Evolutionary conservation across 371 early-diverging fungal species (phyloP).

Genomic region (Mortierella sp.): DNA sequence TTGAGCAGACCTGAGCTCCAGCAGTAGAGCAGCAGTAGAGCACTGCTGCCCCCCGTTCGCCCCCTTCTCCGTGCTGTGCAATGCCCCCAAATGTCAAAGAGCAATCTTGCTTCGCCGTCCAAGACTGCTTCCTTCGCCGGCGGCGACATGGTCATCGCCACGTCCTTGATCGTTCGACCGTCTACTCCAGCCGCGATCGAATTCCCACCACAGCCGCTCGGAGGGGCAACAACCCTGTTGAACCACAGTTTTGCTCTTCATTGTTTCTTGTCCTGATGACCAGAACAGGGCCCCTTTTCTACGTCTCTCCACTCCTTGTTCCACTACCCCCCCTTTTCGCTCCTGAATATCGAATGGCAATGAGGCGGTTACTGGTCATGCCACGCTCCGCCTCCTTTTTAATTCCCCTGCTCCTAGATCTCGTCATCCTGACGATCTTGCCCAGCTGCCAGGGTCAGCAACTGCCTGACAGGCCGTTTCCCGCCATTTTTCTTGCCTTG

Average conservation of each 20-base stretch:
- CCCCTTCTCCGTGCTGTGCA: no score
- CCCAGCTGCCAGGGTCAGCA: no score
- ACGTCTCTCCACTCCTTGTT: not conserved
- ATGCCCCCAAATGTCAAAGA: no score
- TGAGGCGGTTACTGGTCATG: not conserved
- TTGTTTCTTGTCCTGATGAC: constrained; percentile 16
- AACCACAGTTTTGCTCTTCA: constrained; percentile 7
- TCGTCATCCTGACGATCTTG: not conserved
- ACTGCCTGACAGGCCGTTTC: not conserved
- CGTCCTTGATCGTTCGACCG: no score
- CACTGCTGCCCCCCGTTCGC: no score
- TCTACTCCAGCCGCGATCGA: no score
- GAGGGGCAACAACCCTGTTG: constrained; percentile 9
- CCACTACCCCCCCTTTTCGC: constrained; percentile 3
- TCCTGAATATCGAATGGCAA: constrained; percentile 5
- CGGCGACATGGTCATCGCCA: no score
- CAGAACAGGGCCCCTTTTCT: constrained; percentile 20
- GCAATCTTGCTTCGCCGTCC: no score
- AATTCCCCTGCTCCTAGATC: not conserved
- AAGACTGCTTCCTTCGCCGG: no score
- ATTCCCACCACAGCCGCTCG: no score
- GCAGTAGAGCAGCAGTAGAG: no score
- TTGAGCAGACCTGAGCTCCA: no score
- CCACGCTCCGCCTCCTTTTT: not conserved
- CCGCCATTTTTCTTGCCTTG: not conserved